Percentiles rank a stretch among this genome's conserved stretches.
Conservation (phyloP, 2,329 filamentous ascomycete species). For the Xylaria multiplex region DNA sequence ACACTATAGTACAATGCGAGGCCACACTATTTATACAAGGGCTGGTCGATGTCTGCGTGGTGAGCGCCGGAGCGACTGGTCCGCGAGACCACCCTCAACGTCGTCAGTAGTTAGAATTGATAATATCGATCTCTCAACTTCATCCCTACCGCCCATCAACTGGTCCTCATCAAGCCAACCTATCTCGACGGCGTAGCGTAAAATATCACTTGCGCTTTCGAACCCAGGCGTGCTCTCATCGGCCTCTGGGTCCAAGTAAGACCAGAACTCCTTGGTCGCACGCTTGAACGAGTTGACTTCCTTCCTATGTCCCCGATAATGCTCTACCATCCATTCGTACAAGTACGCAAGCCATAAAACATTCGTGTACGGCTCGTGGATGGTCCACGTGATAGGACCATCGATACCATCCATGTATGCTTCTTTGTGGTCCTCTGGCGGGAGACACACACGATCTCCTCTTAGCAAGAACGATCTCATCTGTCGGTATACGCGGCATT, state of each 20-base stretch:
- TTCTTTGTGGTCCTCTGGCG: slow-evolving; percentile 57
- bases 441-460: slow-evolving; percentile 61
- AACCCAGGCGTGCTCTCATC: slow-evolving; percentile 60
- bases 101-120: slow-evolving; percentile 44
- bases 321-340: slow-evolving; percentile 61
- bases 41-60: slow-evolving; percentile 39
- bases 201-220: slow-evolving; percentile 64
- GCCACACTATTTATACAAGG: slow-evolving; percentile 17
- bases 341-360: slow-evolving; percentile 73
- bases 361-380: slow-evolving; percentile 69
- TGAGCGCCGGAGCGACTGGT: slow-evolving; percentile 41
- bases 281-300: slow-evolving; percentile 59
- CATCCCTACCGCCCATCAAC: slow-evolving; percentile 53
- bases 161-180: slow-evolving; percentile 67
- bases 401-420: slow-evolving; percentile 59
- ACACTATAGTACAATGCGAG: slow-evolving; percentile 24
- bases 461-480: slow-evolving; percentile 68
- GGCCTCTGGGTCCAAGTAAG: slow-evolving; percentile 63
- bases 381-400: slow-evolving; percentile 64
- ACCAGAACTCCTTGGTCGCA: slow-evolving; percentile 63
- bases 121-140: slow-evolving; percentile 49
- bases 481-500: slow-evolving; percentile 70
- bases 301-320: slow-evolving; percentile 60
- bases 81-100: slow-evolving; percentile 26
- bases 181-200: slow-evolving; percentile 66